A percentile compares a stretch with the other conserved stretches of the same genome.
Conservation (phyloP, 2,329 filamentous ascomycete genomes). For the Hortaea sp. region DNA sequence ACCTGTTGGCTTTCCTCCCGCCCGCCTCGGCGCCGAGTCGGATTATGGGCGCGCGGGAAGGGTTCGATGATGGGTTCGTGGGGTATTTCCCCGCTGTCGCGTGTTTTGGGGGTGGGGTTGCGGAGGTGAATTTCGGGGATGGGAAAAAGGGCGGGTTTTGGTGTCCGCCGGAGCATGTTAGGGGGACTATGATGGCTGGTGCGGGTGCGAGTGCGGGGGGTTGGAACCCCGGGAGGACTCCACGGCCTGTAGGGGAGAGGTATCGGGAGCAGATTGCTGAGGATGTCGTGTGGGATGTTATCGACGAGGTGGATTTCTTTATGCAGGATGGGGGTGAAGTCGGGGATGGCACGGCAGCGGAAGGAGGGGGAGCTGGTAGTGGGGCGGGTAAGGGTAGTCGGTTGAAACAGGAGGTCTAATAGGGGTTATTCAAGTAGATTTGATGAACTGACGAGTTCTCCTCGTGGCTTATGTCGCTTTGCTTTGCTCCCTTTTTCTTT, state of each 20-base stretch:
- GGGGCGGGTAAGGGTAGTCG: no score
- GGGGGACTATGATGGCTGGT: constrained; percentile 3
- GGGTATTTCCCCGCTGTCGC: constrained; percentile 94
- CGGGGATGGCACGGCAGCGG: background rate
- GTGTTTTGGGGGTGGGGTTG: constrained; percentile 82
- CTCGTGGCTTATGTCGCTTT: no score
- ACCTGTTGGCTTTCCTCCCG: constrained; percentile 82
- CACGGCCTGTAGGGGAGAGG: constrained; percentile 61
- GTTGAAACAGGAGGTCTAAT: no score
- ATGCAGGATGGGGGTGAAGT: constrained; percentile 52
- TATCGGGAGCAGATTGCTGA: constrained; percentile 92
- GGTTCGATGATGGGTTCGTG: constrained; percentile 86
- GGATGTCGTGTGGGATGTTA: constrained; percentile 82
- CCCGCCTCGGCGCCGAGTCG: constrained; percentile 68
- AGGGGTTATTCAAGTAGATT: no score
- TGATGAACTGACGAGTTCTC: no score
- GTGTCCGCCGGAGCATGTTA: constrained; percentile 59
- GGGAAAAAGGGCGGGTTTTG: constrained; percentile 80
- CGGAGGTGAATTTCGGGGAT: constrained; percentile 88
- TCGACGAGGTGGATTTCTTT: constrained; percentile 92
- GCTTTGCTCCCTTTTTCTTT: no score
- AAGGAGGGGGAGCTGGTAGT: background rate
- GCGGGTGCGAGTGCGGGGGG: constrained; percentile 11
- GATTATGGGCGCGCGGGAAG: constrained; percentile 68
- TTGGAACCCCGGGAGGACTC: constrained; percentile 24